phyloP scores from a whole-genome alignment of 2,329 filamentous ascomycete species.

The Fusarium zealandicum region DNA sequence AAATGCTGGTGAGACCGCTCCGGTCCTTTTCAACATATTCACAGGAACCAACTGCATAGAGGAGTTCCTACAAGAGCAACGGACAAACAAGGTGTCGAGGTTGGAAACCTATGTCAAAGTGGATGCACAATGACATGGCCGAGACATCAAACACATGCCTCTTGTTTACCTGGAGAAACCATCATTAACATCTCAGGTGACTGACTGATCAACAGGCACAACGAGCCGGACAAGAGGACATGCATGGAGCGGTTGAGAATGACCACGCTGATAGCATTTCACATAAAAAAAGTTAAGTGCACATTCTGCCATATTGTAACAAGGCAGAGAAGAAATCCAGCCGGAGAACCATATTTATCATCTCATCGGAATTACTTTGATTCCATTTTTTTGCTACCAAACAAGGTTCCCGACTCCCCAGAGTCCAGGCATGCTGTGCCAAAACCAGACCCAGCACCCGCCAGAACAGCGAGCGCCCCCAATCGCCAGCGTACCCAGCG shows the following conservation, averaged over 20 bases:
- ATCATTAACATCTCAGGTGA: not conserved
- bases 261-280: not conserved
- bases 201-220: not conserved
- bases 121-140: too few species aligned
- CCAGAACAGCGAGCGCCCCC: slow-evolving; percentile 30
- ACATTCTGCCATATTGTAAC: not conserved
- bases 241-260: not conserved
- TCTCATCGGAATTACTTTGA: slow-evolving; percentile 43
- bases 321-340: slow-evolving; percentile 11
- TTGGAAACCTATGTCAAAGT: too few species aligned
- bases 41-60: too few species aligned
- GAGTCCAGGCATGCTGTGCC: slow-evolving; percentile 45
- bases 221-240: not conserved
- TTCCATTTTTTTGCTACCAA: slow-evolving; percentile 45
- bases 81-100: too few species aligned
- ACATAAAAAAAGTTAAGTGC: not conserved
- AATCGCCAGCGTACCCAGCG: slow-evolving; percentile 25
- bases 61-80: too few species aligned
- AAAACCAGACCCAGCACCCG: slow-evolving; percentile 42
- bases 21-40: too few species aligned
- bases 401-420: slow-evolving; percentile 44
- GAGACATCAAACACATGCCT: too few species aligned
- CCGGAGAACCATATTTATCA: slow-evolving; percentile 39
- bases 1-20: too few species aligned
- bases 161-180: too few species aligned